Evolutionary conservation across 768 basidiomycete species (phyloP), one percentile per base, ranked within the genome.

Genomic region (Daedaleopsis nitida): DNA sequence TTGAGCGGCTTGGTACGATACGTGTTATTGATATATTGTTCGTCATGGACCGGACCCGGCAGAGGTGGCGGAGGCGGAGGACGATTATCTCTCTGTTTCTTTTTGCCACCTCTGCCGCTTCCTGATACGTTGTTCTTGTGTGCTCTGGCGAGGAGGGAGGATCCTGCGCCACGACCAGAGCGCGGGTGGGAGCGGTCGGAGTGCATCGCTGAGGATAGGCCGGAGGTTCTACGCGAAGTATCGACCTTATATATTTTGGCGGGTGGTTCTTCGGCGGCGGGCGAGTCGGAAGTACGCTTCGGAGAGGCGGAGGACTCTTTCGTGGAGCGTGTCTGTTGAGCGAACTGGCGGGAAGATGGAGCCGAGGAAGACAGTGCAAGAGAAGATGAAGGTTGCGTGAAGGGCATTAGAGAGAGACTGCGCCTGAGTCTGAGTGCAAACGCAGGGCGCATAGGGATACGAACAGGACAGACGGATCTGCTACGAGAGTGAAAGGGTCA

Each of bases 381-480:
- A 34, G 59, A 70, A 64, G 58, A 68, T 17, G 45, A 55, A 21
- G 62, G 59, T 27, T 76, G 73, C 73, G 84, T 80, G 68, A 82
- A 68, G 79, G 83, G 82, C 85, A 87, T 86, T 77, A 84, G 77
- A 73, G 44, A 23, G 32, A 84, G 79, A 76, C 81, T 77, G 73
- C 75, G 80, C 80, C 82, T 79, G 58, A 77, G 73, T 66, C 77
- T 76, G 63, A 82, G 72, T 55, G 78, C 57, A 65, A 78, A 74
- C 66, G 78, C 80, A 70, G 81, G 68, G 77, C 79, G 81, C 84
- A 86, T 86, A 79, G 72, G 59, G 59, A 52, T 32, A 19, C 38
- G 62, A 37, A 43, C 50, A 35, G 38, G 48, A 57, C 49, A 59
- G 61, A 58, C 43, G 42, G 50, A 60, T 60, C 58, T 57, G 43